Evolutionary conservation across 129 eudicot species (phyloP), one percentile per base, ranked within the genome.

Genomic region (Centella asiatica): DNA sequence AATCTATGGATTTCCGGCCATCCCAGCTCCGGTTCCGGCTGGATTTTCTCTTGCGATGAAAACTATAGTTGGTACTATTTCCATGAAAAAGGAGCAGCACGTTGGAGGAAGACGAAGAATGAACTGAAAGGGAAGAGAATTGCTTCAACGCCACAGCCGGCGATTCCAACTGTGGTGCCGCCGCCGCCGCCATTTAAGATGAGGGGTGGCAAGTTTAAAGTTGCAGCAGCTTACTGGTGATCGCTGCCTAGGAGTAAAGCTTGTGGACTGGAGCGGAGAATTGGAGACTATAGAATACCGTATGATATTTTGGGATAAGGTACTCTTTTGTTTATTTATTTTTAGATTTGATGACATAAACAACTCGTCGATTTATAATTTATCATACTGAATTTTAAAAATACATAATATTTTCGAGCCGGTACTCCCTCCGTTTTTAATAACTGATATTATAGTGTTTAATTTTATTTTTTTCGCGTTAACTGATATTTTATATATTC

Each of bases 41-140:
- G 63, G 59, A 60, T 47, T 22, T 44, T 29, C 12, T 60, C 25
- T 13, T 40, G 18, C 48, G 68, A 26, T 71, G 50, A 60, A 50
- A 51, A 62, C 32, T 45, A 34, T 24, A 40, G 28, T 20, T 22
- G 24, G 26, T 36, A 32, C 49, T 60, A 39, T 58, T 46, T 64
- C 37, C 39, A 45, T 54, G 49, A 31, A 53, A 65, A 48, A 37
- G 69, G 25, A 70, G 65, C 1, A 26, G 42, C 52, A 37, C 33
- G 39, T 44, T 50, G 58, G 76, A 52, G 29, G 40, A 36, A 27
- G 51, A 46, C 63, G 73, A 65, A 25, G 26, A 44, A 36, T 51
- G 22, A 14, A 55, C 5, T 18, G 77, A 44, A 49, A 45, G 52
- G 23, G 60, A 49, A 23, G 66, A 37, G 74, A 57, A 39, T 4